phyloP scores from a whole-genome alignment of 2,329 filamentous ascomycete species.

The Colletotrichum cuscutae region DNA sequence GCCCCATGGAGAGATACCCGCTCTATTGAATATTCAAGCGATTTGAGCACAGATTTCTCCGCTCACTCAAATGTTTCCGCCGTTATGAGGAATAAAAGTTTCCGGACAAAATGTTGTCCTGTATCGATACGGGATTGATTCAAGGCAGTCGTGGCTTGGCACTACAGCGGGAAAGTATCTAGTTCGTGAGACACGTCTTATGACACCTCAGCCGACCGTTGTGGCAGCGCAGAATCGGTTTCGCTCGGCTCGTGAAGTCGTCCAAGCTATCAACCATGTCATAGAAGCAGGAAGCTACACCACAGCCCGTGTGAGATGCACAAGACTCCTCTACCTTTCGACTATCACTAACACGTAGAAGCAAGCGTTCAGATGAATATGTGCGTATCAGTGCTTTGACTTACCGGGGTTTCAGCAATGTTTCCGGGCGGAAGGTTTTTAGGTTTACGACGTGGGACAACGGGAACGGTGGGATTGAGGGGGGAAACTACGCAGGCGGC shows the following conservation, averaged over 20 bases:
- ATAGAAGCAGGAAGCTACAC: neutral
- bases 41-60: neutral
- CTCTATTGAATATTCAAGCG: neutral
- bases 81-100: neutral
- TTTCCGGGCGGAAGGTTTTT: neutral
- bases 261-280: neutral
- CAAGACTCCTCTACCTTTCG: neutral
- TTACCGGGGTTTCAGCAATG: slow-evolving; percentile 21
- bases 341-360: neutral
- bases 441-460: slow-evolving; percentile 3
- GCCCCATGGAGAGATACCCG: no score
- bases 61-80: neutral
- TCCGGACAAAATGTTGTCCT: neutral
- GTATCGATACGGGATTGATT: neutral
- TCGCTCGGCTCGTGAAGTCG: neutral
- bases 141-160: neutral
- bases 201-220: neutral
- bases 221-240: no score
- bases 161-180: neutral
- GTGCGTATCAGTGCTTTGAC: slow-evolving; percentile 11
- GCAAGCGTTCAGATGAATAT: neutral
- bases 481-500: neutral
- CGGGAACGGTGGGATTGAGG: neutral
- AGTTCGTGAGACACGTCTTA: neutral
- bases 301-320: neutral